Conservation (phyloP, 352 stramenopile species). For the Phytophthora pisi region DNA sequence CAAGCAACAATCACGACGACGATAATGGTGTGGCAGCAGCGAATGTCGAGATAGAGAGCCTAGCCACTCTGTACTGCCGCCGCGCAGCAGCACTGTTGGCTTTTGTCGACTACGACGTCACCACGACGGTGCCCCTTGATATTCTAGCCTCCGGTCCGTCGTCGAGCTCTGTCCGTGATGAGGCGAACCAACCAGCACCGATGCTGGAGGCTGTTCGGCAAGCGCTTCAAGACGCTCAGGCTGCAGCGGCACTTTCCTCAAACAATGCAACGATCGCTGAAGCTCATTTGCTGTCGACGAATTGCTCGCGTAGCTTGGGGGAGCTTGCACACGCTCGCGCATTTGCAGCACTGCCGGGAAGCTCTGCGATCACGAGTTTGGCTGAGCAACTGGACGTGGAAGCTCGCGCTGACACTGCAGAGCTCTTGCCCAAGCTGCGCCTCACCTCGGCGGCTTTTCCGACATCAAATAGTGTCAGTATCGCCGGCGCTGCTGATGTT, state of each 20-base stretch:
- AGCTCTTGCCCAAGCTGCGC: slow-evolving; percentile 24
- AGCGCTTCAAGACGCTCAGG: slow-evolving; percentile 49
- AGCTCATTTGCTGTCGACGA: slow-evolving; percentile 42
- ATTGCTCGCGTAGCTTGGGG: slow-evolving; percentile 50
- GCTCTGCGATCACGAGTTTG: slow-evolving; percentile 35
- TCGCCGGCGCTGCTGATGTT: neutral
- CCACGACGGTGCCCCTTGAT: slow-evolving; percentile 31
- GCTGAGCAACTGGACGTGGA: slow-evolving; percentile 43
- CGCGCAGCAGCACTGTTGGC: slow-evolving; percentile 43
- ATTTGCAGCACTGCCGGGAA: slow-evolving; percentile 25
- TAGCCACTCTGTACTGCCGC: slow-evolving; percentile 41
- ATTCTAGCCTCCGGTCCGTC: slow-evolving; percentile 20
- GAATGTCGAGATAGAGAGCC: slow-evolving; percentile 20
- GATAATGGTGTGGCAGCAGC: neutral
- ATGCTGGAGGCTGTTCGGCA: slow-evolving; percentile 46
- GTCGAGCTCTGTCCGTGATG: slow-evolving; percentile 1
- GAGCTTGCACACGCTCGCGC: slow-evolving; percentile 36
- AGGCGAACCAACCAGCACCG: slow-evolving; percentile 27
- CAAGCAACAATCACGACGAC: slow-evolving; percentile 35
- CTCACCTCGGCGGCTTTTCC: slow-evolving; percentile 19
- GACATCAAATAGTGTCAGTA: slow-evolving; percentile 2
- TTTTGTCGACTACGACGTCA: slow-evolving; percentile 50
- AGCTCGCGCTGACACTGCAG: slow-evolving; percentile 10
- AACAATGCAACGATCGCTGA: slow-evolving; percentile 32
- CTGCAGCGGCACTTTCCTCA: slow-evolving; percentile 28